phyloP scores from a whole-genome alignment of 768 basidiomycete genomes.

The Kwoniella dejecticola region DNA sequence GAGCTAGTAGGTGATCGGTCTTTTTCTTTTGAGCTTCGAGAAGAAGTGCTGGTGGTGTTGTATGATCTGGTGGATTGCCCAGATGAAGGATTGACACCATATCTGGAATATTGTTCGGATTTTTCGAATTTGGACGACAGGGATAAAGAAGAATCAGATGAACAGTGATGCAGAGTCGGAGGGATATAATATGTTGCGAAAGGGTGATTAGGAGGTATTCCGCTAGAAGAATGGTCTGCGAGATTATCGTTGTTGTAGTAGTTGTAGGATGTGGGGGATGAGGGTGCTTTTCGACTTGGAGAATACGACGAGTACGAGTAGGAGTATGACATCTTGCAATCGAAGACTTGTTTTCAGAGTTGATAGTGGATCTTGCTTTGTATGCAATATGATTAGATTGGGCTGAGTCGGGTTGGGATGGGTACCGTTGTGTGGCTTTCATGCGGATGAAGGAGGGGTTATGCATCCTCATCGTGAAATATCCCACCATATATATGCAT shows the following conservation, averaged over 20 bases:
- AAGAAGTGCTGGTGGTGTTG: neutral
- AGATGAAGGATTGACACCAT: no score
- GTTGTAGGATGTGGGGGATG: neutral
- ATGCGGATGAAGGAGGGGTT: neutral
- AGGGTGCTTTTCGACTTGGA: conserved; percentile 21
- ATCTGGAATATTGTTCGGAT: neutral
- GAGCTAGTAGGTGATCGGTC: conserved; percentile 7
- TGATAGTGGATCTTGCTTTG: no score
- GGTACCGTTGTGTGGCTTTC: neutral
- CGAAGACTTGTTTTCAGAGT: no score
- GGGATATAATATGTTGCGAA: conserved; percentile 25
- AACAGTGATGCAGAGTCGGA: neutral
- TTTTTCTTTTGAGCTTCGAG: neutral
- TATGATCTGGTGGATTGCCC: no score
- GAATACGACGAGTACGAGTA: conserved; percentile 6
- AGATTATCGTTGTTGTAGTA: no score
- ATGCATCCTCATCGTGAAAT: neutral
- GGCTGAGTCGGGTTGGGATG: no score
- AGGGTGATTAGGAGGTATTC: conserved; percentile 19
- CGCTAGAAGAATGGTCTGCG: neutral
- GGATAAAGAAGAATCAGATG: neutral
- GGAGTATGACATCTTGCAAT: no score
- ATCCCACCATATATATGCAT: conserved; percentile 7
- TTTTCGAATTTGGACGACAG: neutral
- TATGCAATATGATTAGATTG: neutral